A percentile compares a stretch with the other conserved stretches of the same genome.
Evolutionary conservation across 2,329 filamentous ascomycete species (phyloP).

Genomic region (Botrytis cinerea): DNA sequence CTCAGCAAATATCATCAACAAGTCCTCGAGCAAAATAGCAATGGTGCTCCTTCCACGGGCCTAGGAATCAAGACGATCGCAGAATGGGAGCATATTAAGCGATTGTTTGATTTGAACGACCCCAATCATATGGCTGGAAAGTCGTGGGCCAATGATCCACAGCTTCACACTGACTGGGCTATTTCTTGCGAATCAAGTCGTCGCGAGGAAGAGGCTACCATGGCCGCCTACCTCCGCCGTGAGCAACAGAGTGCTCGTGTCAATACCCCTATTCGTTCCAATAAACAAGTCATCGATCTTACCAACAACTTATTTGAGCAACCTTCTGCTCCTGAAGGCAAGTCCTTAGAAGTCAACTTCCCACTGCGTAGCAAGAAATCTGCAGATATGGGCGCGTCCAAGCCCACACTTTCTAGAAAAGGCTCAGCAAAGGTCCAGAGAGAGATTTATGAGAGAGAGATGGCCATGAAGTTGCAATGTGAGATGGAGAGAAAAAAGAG

Average conservation of each 20-base stretch:
- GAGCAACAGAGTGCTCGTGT: not conserved
- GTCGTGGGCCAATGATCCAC: not conserved
- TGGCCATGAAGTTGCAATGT: not conserved
- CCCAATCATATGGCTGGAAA: constrained; percentile 3
- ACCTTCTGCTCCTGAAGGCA: not conserved
- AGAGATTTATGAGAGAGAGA: not conserved
- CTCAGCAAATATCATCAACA: constrained; percentile 9
- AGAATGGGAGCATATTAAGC: constrained; percentile 3
- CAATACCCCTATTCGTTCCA: too few relatives aligned
- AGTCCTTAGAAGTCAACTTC: not conserved
- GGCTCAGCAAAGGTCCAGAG: not conserved
- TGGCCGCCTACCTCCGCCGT: not conserved
- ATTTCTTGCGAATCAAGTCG: not conserved
- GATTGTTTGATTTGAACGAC: constrained; percentile 22
- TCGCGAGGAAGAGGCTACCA: not conserved
- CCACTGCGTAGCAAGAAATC: not conserved
- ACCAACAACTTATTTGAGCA: not conserved
- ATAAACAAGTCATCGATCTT: not conserved
- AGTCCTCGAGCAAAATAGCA: not conserved
- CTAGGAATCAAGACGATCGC: not conserved
- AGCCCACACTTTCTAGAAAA: not conserved
- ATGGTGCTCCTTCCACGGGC: not conserved
- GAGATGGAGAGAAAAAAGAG: constrained; percentile 11
- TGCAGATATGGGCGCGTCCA: not conserved
- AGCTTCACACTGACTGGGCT: not conserved